Evolutionary conservation across 2,329 filamentous ascomycete species (phyloP).

Genomic region (Chrysoporthe deuterocubensis): DNA sequence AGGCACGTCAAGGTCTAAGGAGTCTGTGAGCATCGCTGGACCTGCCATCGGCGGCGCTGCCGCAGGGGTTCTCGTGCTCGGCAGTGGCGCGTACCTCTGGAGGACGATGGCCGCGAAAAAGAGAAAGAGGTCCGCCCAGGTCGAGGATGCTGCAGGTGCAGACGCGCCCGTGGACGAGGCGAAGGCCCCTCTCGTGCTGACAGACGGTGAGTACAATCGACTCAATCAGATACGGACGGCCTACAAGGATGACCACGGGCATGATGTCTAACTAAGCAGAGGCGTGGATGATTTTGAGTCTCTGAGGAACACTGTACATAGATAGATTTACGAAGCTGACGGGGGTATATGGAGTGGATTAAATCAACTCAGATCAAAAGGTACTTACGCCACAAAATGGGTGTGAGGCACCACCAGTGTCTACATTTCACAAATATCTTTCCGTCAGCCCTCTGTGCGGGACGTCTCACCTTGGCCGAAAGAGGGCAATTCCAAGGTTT

Average conservation of each 20-base stretch:
- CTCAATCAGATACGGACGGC: slow-evolving; percentile 10
- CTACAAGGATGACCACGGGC: slow-evolving; percentile 3
- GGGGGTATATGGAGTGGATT: background rate
- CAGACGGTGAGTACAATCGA: background rate
- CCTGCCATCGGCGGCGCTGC: slow-evolving; percentile 1
- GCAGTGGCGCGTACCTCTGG: slow-evolving; percentile 1
- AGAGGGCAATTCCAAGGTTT: background rate
- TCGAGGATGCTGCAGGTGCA: background rate
- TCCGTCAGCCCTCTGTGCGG: background rate
- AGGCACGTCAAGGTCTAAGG: background rate
- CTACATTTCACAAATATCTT: background rate
- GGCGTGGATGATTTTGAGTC: background rate
- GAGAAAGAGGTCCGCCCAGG: slow-evolving; percentile 2
- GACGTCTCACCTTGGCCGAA: background rate
- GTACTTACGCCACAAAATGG: background rate
- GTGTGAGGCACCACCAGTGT: background rate
- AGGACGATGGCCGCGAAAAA: slow-evolving; percentile 4
- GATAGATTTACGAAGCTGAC: background rate
- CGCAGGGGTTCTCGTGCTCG: slow-evolving; percentile 5
- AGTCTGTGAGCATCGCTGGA: background rate
- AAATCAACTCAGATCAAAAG: no score
- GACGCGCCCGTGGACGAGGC: background rate
- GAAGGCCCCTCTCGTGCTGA: slow-evolving; percentile 6
- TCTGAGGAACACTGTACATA: background rate
- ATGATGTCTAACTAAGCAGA: background rate